phyloP scores from a whole-genome alignment of 2,329 filamentous ascomycete species.

The Metarhizium anisopliae region DNA sequence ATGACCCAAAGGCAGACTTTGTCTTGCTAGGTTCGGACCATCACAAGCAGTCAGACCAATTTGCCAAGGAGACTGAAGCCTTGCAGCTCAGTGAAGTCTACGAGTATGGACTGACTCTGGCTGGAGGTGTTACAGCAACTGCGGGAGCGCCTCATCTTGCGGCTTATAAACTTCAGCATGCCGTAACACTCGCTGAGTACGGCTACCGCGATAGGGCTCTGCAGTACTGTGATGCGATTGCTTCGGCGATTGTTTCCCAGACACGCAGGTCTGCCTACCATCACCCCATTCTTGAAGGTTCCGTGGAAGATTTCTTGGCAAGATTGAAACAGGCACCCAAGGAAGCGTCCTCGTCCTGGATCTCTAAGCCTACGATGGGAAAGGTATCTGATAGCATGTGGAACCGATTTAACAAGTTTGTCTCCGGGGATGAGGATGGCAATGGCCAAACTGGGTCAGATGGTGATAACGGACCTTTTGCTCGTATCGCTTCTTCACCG shows the following conservation, averaged over 20 bases:
- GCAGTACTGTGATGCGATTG: slow-evolving; percentile 83
- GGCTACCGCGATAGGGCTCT: slow-evolving; percentile 77
- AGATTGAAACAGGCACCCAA: slow-evolving; percentile 79
- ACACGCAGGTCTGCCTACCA: slow-evolving; percentile 84
- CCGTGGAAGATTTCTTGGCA: slow-evolving; percentile 74
- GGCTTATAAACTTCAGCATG: slow-evolving; percentile 86
- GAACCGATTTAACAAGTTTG: slow-evolving; percentile 93
- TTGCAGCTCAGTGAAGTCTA: slow-evolving; percentile 95
- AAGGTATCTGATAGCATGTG: slow-evolving; percentile 88
- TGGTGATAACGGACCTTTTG: slow-evolving; percentile 68
- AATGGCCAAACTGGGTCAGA: slow-evolving; percentile 54
- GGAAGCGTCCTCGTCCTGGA: slow-evolving; percentile 77
- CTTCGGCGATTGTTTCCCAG: slow-evolving; percentile 64
- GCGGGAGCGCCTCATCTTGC: slow-evolving; percentile 71
- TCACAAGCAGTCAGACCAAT: slow-evolving; percentile 57
- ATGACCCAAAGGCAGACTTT: slow-evolving; percentile 71
- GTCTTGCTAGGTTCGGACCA: slow-evolving; percentile 83
- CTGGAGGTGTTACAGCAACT: slow-evolving; percentile 40
- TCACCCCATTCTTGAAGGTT: slow-evolving; percentile 61
- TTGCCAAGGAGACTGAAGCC: slow-evolving; percentile 72
- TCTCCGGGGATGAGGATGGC: slow-evolving; percentile 87
- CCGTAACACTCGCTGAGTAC: slow-evolving; percentile 72
- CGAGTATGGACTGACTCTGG: slow-evolving; percentile 76
- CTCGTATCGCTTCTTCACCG: slow-evolving; percentile 66
- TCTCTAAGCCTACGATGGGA: slow-evolving; percentile 90